These are phyloP conservation scores for Aspergillus tubingensis DNA, from an alignment of 2,329 filamentous ascomycete species.

Conservation along the genomic window DNA sequence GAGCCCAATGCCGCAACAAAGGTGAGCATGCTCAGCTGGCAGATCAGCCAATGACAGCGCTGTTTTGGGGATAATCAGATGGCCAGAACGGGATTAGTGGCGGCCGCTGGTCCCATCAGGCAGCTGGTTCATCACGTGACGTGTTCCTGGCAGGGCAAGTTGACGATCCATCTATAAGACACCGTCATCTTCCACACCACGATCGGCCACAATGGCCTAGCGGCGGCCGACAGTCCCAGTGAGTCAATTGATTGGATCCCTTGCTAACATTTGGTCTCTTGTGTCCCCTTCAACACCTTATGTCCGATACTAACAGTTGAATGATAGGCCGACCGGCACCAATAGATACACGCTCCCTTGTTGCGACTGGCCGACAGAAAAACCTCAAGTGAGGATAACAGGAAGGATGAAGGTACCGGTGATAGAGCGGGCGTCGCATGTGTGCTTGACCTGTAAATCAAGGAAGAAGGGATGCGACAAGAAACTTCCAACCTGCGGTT, in stretches of 20 bases:
- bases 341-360: background rate
- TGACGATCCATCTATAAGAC: background rate
- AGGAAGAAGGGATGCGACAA: background rate
- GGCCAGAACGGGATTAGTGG: background rate
- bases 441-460: background rate
- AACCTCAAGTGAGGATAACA: no score
- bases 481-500: background rate
- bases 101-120: background rate
- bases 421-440: background rate
- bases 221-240: background rate
- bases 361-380: no score
- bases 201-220: background rate
- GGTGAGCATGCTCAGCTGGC: constrained; percentile 53
- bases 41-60: background rate
- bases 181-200: background rate
- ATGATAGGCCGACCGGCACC: no score
- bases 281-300: background rate
- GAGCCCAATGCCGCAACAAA: constrained; percentile 52
- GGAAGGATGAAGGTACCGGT: background rate
- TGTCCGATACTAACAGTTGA: background rate
- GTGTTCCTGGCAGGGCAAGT: background rate
- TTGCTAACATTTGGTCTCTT: background rate
- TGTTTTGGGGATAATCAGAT: background rate
- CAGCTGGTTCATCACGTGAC: background rate
- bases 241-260: background rate